These are phyloP conservation scores for Anthoceros angustus DNA, from an alignment of 225 moss, liverwort and hornwort species.

Conservation along the genomic window DNA sequence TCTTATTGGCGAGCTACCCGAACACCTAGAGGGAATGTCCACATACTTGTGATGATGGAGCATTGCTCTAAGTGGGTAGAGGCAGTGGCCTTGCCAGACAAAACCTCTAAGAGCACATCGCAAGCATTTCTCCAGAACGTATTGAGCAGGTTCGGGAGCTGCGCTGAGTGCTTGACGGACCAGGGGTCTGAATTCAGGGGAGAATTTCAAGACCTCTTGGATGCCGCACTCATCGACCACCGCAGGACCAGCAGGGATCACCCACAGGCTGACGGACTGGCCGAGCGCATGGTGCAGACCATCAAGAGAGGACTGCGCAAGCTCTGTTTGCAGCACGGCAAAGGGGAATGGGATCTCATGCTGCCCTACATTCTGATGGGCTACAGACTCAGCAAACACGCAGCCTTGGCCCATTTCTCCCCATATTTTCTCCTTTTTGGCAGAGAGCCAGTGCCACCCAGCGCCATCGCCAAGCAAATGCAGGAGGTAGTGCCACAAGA, in stretches of 20 bases:
- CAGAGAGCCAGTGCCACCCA: neutral
- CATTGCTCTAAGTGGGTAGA: conserved; percentile 10
- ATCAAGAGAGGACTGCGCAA: neutral
- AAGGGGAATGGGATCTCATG: neutral
- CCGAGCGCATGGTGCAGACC: neutral
- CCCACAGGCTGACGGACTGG: neutral
- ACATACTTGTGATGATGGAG: neutral
- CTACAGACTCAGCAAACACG: neutral
- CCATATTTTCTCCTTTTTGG: conserved; percentile 5
- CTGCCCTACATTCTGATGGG: neutral
- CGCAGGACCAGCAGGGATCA: neutral
- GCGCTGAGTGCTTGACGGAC: neutral
- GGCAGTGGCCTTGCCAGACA: neutral
- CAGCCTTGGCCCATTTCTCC: neutral
- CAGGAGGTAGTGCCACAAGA: neutral
- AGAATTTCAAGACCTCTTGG: conserved; percentile 1
- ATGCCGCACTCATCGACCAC: neutral
- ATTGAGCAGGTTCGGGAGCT: conserved; percentile 4
- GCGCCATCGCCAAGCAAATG: neutral
- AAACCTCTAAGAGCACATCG: neutral
- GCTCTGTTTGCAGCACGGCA: neutral
- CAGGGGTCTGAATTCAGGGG: neutral
- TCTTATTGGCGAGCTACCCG: neutral
- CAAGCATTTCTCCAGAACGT: neutral
- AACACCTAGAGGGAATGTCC: neutral